Evolutionary conservation across 176 grass and related monocot genomes (phyloP), one percentile per base, ranked within the genome.

Genomic region (Aegilops bicornis): DNA sequence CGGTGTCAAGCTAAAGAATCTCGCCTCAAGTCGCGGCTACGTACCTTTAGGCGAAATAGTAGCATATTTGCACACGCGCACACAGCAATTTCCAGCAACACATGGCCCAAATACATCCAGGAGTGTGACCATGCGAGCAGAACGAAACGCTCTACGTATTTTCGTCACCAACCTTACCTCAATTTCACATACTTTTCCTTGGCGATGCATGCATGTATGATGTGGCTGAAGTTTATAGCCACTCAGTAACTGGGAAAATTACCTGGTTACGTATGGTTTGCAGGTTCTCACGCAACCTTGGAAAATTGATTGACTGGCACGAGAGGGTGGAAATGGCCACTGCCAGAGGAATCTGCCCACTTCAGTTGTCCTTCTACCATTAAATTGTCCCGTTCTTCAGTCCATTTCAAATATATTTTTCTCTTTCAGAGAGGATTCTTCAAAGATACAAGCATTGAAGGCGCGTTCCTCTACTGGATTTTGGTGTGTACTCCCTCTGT

Each of bases 41-140:
- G 7, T 59, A 59, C 22, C 56, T 8, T 59, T 59, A 22, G 19
- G 56, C 7, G 19, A 59, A 59, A 59, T 22, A 22, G 56, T 22
- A 22, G 50, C 50, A 2, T 56, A 39, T 75, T 40, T 67, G 11
- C 43, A 40, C 2, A 54, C 2, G 10, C 19, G 47, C 27, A 10
- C 13, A 10, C 8, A 14, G 25, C 2, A 16, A 71, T 62, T 82
- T 79, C 2, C 14, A 8, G 29, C 24, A 10, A n/a, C 27, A 30
- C 29, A 59, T 83, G 11, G 60, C 64, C 64, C 74, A 24, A 71
- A 71, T 78, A 68, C 52, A 79, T 84, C 81, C 87, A 79, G 31
- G 17, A 4, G 37, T 15, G 13, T 48, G 45, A 48, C 45, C 13
- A 15, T 30, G 16, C 5, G 33, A 74, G 3, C 43, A 67, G 37